phyloP scores from a whole-genome alignment of 768 basidiomycete genomes.

The Gyrodon lividus region DNA sequence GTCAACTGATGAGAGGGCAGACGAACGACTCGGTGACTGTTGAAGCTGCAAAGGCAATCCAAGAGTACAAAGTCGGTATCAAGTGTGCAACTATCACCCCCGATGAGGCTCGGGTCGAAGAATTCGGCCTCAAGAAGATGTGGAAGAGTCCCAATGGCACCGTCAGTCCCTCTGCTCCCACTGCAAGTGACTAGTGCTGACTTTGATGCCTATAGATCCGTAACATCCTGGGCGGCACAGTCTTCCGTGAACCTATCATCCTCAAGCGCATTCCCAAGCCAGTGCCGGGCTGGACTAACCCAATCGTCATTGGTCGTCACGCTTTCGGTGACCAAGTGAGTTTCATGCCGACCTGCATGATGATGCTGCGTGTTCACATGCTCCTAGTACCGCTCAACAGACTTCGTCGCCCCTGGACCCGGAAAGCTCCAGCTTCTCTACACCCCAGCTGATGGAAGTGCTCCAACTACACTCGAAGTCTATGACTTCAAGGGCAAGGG shows the following conservation, averaged over 20 bases:
- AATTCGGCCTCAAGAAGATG: conserved; percentile 99
- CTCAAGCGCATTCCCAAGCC: conserved; percentile 87
- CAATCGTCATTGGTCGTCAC: conserved; percentile 95
- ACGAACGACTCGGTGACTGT: conserved; percentile 93
- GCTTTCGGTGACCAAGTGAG: conserved; percentile 93
- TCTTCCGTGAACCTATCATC: conserved; percentile 98
- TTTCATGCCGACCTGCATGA: conserved; percentile 7
- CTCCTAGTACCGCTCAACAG: conserved; percentile 86
- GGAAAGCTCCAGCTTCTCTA: conserved; percentile 94
- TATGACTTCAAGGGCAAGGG: conserved; percentile 93
- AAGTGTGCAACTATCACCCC: conserved; percentile 99
- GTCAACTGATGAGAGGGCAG: conserved; percentile 37
- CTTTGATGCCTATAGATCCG: conserved; percentile 61
- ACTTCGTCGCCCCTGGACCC: conserved; percentile 86
- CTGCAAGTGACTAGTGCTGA: background rate
- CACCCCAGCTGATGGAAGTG: conserved; percentile 76
- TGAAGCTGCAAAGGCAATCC: conserved; percentile 92
- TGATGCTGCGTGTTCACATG: conserved; percentile 7
- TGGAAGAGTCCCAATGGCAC: conserved; percentile 98
- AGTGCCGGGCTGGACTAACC: conserved; percentile 95
- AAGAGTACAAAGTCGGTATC: conserved; percentile 93
- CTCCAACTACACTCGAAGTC: conserved; percentile 69
- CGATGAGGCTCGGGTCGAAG: conserved; percentile 92
- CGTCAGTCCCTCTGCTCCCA: conserved; percentile 40
- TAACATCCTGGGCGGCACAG: conserved; percentile 97